phyloP scores from a whole-genome alignment of 345 rosid species.

The Camelina hispida region DNA sequence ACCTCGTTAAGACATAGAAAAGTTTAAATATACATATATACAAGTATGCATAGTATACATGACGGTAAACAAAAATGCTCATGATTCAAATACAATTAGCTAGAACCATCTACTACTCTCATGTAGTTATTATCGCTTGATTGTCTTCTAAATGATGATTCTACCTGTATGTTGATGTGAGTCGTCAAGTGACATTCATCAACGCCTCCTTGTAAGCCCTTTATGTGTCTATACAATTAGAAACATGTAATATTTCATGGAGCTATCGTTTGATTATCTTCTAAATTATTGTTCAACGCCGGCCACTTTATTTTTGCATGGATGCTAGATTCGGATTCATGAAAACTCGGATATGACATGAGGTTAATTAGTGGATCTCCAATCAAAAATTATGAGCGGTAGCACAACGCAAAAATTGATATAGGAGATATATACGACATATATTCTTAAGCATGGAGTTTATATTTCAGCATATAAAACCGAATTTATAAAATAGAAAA shows the following conservation, averaged over 20 bases:
- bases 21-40: too few relatives aligned
- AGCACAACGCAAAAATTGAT: not conserved
- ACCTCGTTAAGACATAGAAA: not conserved
- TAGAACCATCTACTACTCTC: too few relatives aligned
- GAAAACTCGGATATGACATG: not conserved
- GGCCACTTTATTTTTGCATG: not conserved
- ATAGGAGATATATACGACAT: not conserved
- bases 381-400: not conserved
- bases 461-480: conserved; percentile 13
- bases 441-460: conserved; percentile 7
- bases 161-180: not conserved
- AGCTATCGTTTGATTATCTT: too few relatives aligned
- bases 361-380: not conserved
- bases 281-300: too few relatives aligned
- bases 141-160: not conserved
- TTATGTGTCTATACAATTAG: too few relatives aligned
- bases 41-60: not conserved
- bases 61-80: too few relatives aligned
- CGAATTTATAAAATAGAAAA: conserved; percentile 19
- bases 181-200: not conserved
- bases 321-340: not conserved
- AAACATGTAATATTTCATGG: too few relatives aligned
- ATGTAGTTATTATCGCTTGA: not conserved
- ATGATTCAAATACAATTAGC: too few relatives aligned
- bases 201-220: not conserved